phyloP scores from a whole-genome alignment of 768 basidiomycete genomes.

The Galerina marginata region DNA sequence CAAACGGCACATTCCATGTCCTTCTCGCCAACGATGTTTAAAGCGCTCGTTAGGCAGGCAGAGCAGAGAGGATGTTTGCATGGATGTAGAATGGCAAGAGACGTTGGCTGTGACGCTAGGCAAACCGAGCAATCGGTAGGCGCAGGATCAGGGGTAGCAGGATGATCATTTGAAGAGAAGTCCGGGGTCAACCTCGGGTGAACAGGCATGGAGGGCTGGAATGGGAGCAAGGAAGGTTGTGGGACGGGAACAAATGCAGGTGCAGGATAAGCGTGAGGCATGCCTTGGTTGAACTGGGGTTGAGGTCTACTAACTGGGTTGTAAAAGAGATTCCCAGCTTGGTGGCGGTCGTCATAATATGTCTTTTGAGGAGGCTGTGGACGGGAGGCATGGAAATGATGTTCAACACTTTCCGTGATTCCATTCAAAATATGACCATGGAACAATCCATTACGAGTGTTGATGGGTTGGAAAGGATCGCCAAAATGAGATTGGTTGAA shows the following conservation, averaged over 20 bases:
- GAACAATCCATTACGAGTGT: slow-evolving; percentile 23
- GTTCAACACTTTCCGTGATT: slow-evolving; percentile 47
- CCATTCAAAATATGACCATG: slow-evolving; percentile 36
- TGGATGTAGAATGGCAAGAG: slow-evolving; percentile 72
- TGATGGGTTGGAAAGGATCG: slow-evolving; percentile 46
- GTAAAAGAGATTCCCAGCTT: slow-evolving; percentile 23
- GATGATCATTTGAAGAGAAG: slow-evolving; percentile 1
- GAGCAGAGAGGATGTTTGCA: slow-evolving; percentile 82
- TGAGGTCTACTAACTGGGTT: slow-evolving; percentile 15
- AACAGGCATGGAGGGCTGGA: slow-evolving; percentile 11
- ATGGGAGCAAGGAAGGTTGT: slow-evolving; percentile 20
- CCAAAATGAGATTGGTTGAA: slow-evolving; percentile 37
- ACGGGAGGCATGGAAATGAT: slow-evolving; percentile 45
- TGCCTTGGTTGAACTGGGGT: slow-evolving; percentile 23
- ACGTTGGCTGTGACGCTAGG: slow-evolving; percentile 44
- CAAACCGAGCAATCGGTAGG: slow-evolving; percentile 67
- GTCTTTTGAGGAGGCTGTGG: slow-evolving; percentile 28
- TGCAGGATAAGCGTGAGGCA: slow-evolving; percentile 25
- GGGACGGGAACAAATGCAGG: slow-evolving; percentile 24
- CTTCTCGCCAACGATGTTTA: slow-evolving; percentile 91
- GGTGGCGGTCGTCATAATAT: slow-evolving; percentile 27
- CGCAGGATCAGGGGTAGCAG: slow-evolving; percentile 16
- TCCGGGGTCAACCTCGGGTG: slow-evolving; percentile 12
- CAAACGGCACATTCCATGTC: slow-evolving; percentile 87
- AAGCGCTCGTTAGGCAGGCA: slow-evolving; percentile 80